phyloP scores from a whole-genome alignment of 2,329 filamentous ascomycete species.

The Byssothecium circinans region DNA sequence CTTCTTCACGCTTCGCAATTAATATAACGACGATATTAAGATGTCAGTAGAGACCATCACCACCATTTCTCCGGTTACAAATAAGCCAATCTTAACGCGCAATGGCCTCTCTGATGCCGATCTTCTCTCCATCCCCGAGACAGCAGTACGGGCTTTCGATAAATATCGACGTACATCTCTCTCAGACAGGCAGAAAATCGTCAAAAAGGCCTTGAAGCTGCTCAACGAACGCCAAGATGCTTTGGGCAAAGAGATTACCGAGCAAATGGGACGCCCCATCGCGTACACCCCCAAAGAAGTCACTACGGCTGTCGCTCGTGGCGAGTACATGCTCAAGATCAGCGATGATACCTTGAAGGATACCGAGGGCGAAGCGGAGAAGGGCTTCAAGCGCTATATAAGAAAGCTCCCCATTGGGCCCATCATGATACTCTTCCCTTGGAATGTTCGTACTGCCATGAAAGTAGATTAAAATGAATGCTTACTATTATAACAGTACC shows the following conservation, averaged over 20 bases:
- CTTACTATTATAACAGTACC: slow-evolving; percentile 66
- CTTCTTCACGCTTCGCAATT: slow-evolving; percentile 14
- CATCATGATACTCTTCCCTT: slow-evolving; percentile 87
- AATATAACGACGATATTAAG: slow-evolving; percentile 22
- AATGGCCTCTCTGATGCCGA: slow-evolving; percentile 72
- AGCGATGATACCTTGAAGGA: slow-evolving; percentile 77
- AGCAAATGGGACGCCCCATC: slow-evolving; percentile 95
- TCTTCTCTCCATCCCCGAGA: slow-evolving; percentile 69
- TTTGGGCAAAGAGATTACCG: slow-evolving; percentile 80
- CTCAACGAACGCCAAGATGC: slow-evolving; percentile 74
- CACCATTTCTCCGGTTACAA: slow-evolving; percentile 89
- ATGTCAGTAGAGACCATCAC: slow-evolving; percentile 62
- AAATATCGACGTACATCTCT: slow-evolving; percentile 76
- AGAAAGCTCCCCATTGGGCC: slow-evolving; percentile 86
- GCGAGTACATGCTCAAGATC: slow-evolving; percentile 83
- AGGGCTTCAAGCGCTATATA: slow-evolving; percentile 88
- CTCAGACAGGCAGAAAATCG: slow-evolving; percentile 74
- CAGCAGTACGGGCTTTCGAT: slow-evolving; percentile 73
- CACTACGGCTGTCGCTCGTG: slow-evolving; percentile 79
- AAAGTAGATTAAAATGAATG: slow-evolving; percentile 5
- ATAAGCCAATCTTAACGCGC: slow-evolving; percentile 78
- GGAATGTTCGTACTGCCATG: slow-evolving; percentile 73
- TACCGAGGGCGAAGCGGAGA: slow-evolving; percentile 78
- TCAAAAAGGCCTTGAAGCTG: slow-evolving; percentile 75
- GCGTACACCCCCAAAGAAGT: slow-evolving; percentile 83